Conservation (phyloP, 2,329 filamentous ascomycete species). For the Phaeosphaeria sp. region DNA sequence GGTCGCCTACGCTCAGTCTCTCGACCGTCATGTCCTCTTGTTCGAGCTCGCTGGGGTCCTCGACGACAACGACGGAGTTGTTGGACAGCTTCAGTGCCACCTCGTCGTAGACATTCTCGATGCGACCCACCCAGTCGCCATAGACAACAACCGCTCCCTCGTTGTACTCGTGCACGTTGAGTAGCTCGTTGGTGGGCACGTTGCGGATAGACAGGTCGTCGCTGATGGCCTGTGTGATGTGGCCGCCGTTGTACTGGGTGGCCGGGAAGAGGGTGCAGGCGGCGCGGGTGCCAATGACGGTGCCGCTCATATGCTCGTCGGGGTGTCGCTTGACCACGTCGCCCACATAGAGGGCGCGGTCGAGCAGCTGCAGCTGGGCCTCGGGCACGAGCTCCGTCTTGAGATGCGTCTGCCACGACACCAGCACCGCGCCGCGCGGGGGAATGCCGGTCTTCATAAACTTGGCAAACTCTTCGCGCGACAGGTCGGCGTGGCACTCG, state of each 20-base stretch:
- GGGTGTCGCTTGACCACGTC: constrained; percentile 60
- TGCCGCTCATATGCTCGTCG: constrained; percentile 60
- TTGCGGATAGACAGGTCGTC: constrained; percentile 47
- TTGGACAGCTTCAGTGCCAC: constrained; percentile 60
- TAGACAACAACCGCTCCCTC: constrained; percentile 62
- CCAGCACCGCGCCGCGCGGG: constrained; percentile 59
- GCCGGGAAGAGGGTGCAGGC: constrained; percentile 54
- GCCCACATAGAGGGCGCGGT: constrained; percentile 62
- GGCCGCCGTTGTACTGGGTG: constrained; percentile 31
- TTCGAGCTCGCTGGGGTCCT: constrained; percentile 52
- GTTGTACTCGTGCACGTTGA: constrained; percentile 53
- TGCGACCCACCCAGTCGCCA: constrained; percentile 62
- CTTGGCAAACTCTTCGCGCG: constrained; percentile 40
- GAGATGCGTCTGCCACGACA: constrained; percentile 55
- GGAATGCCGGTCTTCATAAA: constrained; percentile 56
- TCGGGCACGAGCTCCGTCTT: constrained; percentile 50
- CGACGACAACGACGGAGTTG: constrained; percentile 61
- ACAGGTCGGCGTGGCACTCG: constrained; percentile 41
- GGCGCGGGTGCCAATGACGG: constrained; percentile 57
- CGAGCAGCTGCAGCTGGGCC: constrained; percentile 57
- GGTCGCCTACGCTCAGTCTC: constrained; percentile 55
- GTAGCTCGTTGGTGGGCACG: constrained; percentile 55
- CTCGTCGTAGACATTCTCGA: constrained; percentile 58
- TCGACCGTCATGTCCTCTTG: constrained; percentile 44
- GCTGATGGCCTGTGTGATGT: constrained; percentile 27